phyloP scores from a whole-genome alignment of 2,329 filamentous ascomycete genomes.

The Coleophoma eucalyptorum region DNA sequence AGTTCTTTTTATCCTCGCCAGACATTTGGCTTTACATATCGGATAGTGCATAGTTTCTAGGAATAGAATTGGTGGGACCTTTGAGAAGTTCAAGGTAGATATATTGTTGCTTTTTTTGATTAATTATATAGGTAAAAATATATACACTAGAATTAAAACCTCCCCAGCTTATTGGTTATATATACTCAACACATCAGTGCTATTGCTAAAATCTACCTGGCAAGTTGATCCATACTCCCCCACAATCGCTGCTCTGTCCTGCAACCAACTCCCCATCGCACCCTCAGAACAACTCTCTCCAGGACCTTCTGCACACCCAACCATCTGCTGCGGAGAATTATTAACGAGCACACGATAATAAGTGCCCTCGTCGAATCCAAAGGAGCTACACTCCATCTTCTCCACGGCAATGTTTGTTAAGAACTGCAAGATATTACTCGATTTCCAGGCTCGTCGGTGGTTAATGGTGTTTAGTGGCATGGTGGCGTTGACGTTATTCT shows the following conservation, averaged over 20 bases:
- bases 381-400: constrained; percentile 46
- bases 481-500: constrained; percentile 38
- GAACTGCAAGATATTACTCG: constrained; percentile 48
- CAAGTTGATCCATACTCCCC: constrained; percentile 38
- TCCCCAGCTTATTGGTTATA: constrained; percentile 5
- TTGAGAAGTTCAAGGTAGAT: too few species aligned
- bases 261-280: constrained; percentile 12
- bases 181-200: constrained; percentile 19
- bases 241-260: constrained; percentile 28
- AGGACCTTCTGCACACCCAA: constrained; percentile 44
- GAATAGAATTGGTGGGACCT: too few species aligned
- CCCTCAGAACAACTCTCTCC: constrained; percentile 35
- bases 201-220: constrained; percentile 22
- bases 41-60: too few species aligned
- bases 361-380: constrained; percentile 37
- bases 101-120: too few species aligned
- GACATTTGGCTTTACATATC: too few species aligned
- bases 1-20: too few species aligned
- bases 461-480: constrained; percentile 46
- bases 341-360: constrained; percentile 50
- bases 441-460: constrained; percentile 44
- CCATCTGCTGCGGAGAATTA: constrained; percentile 42
- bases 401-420: constrained; percentile 49
- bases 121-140: too few species aligned
- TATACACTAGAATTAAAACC: too few species aligned